These are phyloP conservation scores for Basidiobolus heterosporus DNA, from an alignment of 371 early-diverging fungal genomes.

Conservation along the genomic window DNA sequence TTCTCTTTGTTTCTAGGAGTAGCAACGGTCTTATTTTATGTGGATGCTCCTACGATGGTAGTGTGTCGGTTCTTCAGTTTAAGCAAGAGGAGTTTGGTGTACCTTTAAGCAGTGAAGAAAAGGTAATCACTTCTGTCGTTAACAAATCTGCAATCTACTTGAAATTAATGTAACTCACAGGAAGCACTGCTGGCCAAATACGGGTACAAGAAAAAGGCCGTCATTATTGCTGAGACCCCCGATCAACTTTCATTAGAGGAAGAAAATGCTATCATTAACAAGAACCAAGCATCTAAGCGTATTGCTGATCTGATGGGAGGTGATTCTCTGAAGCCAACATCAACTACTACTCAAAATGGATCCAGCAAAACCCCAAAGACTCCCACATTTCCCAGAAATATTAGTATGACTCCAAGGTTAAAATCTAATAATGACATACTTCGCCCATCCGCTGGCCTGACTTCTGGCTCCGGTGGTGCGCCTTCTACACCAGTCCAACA, in stretches of 20 bases:
- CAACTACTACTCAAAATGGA: not conserved
- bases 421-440: not conserved
- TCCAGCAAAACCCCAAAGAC: slow-evolving; percentile 1
- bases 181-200: slow-evolving; percentile 42
- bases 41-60: slow-evolving; percentile 90
- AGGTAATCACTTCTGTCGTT: slow-evolving; percentile 15
- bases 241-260: slow-evolving; percentile 52
- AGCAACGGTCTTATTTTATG: slow-evolving; percentile 58
- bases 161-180: slow-evolving; percentile 9
- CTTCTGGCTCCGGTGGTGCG: not conserved
- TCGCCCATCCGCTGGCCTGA: not conserved
- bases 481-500: slow-evolving; percentile 18
- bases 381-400: slow-evolving; percentile 2
- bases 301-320: slow-evolving; percentile 27
- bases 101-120: slow-evolving; percentile 36
- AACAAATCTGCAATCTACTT: not conserved
- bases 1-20: slow-evolving; percentile 20
- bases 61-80: slow-evolving; percentile 57
- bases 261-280: slow-evolving; percentile 21
- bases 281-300: slow-evolving; percentile 14
- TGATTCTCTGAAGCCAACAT: not conserved
- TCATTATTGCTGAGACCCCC: slow-evolving; percentile 37
- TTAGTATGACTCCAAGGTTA: slow-evolving; percentile 4
- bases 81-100: slow-evolving; percentile 42
- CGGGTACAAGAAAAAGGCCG: slow-evolving; percentile 44